phyloP scores from a whole-genome alignment of 768 basidiomycete species.

The Boletus tomentosulus region DNA sequence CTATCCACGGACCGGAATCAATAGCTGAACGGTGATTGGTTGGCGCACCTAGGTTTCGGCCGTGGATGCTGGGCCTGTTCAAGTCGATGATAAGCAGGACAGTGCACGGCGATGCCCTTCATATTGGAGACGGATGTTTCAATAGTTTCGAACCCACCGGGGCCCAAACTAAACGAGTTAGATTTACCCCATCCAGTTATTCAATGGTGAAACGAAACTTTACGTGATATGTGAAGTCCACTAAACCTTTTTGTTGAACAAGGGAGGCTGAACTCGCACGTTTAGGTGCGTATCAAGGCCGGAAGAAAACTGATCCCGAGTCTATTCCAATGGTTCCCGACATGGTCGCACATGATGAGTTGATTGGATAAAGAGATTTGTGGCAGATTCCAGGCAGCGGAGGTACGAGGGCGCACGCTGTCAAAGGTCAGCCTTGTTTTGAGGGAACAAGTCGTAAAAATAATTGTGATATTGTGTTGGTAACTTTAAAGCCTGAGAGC shows the following conservation, averaged over 20 bases:
- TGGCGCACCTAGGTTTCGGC: conserved; percentile 2
- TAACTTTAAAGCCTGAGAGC: conserved; percentile 27
- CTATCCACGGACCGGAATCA: conserved; percentile 7
- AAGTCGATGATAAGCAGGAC: neutral
- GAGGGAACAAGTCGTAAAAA: conserved; percentile 4
- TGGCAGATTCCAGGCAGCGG: conserved; percentile 15
- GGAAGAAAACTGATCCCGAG: conserved; percentile 3
- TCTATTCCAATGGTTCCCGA: conserved; percentile 12
- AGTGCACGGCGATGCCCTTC: neutral
- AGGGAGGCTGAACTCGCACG: neutral
- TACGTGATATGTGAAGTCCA: conserved; percentile 10
- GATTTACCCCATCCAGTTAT: conserved; percentile 7
- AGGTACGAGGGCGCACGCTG: conserved; percentile 23
- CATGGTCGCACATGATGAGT: conserved; percentile 4
- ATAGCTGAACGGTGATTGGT: conserved; percentile 9
- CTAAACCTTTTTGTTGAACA: neutral
- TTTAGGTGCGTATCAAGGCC: conserved; percentile 3
- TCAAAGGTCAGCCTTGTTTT: conserved; percentile 12
- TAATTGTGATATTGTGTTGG: conserved; percentile 10
- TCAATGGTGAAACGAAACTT: conserved; percentile 10
- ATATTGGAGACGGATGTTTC: neutral
- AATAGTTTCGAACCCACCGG: neutral
- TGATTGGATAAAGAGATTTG: conserved; percentile 3
- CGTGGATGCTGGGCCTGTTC: conserved; percentile 8
- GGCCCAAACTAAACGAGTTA: neutral